phyloP scores from a whole-genome alignment of 352 stramenopile genomes.

The Phytophthora hybrid region DNA sequence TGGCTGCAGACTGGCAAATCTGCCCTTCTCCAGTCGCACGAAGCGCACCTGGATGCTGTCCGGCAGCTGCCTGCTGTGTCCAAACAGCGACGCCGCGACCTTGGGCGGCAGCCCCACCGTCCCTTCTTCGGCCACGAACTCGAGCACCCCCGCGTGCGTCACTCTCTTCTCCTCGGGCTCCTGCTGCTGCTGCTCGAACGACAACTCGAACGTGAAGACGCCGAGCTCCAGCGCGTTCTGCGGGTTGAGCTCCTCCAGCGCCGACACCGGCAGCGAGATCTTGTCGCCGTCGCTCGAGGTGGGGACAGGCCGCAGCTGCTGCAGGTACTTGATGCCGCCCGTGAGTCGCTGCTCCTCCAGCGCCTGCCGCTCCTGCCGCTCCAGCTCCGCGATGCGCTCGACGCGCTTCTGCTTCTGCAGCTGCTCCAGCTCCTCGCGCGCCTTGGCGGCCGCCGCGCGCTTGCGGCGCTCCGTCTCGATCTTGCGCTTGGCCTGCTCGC shows the following conservation, averaged over 20 bases:
- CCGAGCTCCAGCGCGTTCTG: constrained; percentile 79
- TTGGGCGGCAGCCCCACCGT: constrained; percentile 83
- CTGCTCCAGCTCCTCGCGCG: constrained; percentile 51
- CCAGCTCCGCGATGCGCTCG: constrained; percentile 66
- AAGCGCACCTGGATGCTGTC: constrained; percentile 68
- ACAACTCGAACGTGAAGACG: constrained; percentile 88
- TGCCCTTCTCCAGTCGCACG: constrained; percentile 76
- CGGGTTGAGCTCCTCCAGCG: constrained; percentile 79
- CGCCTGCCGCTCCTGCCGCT: constrained; percentile 51
- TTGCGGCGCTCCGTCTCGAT: constrained; percentile 64
- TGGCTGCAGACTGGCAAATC: constrained; percentile 75
- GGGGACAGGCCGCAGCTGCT: constrained; percentile 56
- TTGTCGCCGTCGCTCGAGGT: constrained; percentile 73
- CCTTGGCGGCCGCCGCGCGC: constrained; percentile 50
- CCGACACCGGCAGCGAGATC: constrained; percentile 78
- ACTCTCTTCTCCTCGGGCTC: not conserved
- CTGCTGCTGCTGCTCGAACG: constrained; percentile 33
- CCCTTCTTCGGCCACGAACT: constrained; percentile 84
- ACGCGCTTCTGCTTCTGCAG: constrained; percentile 56
- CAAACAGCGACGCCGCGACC: constrained; percentile 74
- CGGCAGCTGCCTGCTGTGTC: constrained; percentile 30
- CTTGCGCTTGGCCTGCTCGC: constrained; percentile 65
- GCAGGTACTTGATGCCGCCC: constrained; percentile 71
- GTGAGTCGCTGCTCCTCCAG: constrained; percentile 80
- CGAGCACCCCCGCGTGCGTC: constrained; percentile 81